A percentile compares a stretch with the other conserved stretches of the same genome.
These are phyloP conservation scores for Blastobotrys serpentis DNA, from an alignment of 1,139 yeast species.

Conservation along the genomic window DNA sequence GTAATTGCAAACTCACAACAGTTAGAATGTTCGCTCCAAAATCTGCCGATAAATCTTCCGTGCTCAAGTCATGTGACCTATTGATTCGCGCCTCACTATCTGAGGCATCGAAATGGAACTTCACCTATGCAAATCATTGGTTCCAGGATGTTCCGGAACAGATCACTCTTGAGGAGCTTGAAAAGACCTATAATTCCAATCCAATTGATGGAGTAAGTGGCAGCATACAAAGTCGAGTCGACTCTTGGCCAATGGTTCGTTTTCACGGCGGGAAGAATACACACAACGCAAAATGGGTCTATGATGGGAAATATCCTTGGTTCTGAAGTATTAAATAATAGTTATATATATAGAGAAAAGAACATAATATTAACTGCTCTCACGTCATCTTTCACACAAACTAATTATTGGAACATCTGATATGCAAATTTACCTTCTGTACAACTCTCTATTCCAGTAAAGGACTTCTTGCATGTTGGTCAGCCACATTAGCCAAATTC, in stretches of 20 bases:
- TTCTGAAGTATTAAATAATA: no score
- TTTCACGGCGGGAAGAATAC: conserved; percentile 17
- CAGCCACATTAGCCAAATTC: no score
- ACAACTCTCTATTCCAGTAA: no score
- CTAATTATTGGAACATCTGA: no score
- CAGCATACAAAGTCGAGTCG: conserved; percentile 13
- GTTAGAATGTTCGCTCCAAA: conserved; percentile 30
- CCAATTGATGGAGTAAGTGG: conserved; percentile 12
- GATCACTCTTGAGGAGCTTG: conserved; percentile 20
- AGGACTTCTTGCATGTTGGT: no score
- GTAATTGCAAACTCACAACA: conserved; percentile 38
- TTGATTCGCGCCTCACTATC: conserved; percentile 31
- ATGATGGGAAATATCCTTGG: conserved; percentile 37
- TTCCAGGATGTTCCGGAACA: conserved; percentile 30
- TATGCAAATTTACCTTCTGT: no score
- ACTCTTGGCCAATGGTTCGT: conserved; percentile 35
- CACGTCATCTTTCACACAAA: no score
- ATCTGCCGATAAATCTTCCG: conserved; percentile 14
- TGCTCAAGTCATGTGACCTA: conserved; percentile 19
- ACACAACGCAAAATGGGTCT: conserved; percentile 27
- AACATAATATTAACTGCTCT: no score
- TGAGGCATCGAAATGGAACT: conserved; percentile 30
- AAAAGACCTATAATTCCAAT: not conserved
- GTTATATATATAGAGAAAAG: no score
- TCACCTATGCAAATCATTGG: conserved; percentile 30